Evolutionary conservation across 176 grass and related monocot species (phyloP), one percentile per base, ranked within the genome.

Genomic region (Juncus inflexus): DNA sequence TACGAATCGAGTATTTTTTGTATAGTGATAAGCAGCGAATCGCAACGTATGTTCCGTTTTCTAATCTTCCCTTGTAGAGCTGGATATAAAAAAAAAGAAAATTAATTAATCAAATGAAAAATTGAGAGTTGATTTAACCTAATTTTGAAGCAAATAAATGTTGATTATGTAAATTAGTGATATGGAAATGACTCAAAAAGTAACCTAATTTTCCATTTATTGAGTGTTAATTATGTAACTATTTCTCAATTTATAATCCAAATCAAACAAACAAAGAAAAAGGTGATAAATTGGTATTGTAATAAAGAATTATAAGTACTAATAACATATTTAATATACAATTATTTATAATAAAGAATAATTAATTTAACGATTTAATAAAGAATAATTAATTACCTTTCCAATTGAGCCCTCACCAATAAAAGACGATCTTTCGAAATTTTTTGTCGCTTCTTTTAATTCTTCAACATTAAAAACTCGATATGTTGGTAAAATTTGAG

Each of bases 401-500:
- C 92, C 92, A 64, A 83, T 88, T 77, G 92, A 83, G n/a, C 92
- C 92, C 67, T 96, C 92, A 12, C 92, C 87, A 74, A 96, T 79
- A 81, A 80, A 91, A 66, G 82, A 68, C 12, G 82, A 83, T 6
- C 50, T 35, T 64, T 88, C 84, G 58, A 96, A 96, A 71, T 77
- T 79, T 65, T 89, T 89, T 70, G 92, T 91, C 3, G 92, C 84
- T 84, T 89, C 87, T 75, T 91, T 96, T 50, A 96, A 78, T 71
- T 96, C 92, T 80, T 96, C 92, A 67, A 91, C 74, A 74, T 81
- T 88, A 83, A 96, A 96, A 12, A 76, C 55, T 39, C 74, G 74
- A 69, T 86, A 74, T 67, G 74, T 72, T 45, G 87, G 92, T 42
- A 81, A 80, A 64, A 91, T 76, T 80, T 91, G 87, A 38, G 77